These are phyloP conservation scores for Pyropia haitanensis DNA, from an alignment of 23 red algal species.

Conservation along the genomic window DNA sequence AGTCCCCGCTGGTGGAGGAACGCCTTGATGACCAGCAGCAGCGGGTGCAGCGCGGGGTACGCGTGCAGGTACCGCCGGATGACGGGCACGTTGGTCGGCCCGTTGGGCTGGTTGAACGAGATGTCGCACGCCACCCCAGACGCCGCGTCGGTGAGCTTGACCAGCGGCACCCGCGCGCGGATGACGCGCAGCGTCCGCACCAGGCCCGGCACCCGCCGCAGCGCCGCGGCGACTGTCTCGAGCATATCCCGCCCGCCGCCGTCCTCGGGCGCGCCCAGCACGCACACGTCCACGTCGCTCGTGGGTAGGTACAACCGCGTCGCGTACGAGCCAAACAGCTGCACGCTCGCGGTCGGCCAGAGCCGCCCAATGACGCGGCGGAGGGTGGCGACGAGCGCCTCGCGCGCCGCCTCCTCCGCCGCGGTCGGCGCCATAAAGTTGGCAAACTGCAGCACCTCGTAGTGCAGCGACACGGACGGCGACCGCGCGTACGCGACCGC, in stretches of 20 bases:
- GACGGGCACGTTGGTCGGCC: constrained; percentile 41
- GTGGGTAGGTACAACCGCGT: constrained; percentile 56
- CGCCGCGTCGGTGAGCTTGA: constrained; percentile 59
- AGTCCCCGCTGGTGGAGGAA: constrained; percentile 74
- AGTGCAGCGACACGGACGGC: constrained; percentile 54
- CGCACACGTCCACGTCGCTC: constrained; percentile 89
- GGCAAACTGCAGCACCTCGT: constrained; percentile 72
- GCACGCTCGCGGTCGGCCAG: constrained; percentile 44
- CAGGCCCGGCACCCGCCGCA: constrained; percentile 58
- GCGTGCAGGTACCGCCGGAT: constrained; percentile 53
- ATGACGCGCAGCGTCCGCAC: constrained; percentile 43
- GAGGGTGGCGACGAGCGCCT: constrained; percentile 27
- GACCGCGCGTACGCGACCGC: constrained; percentile 32
- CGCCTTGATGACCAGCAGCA: constrained; percentile 74
- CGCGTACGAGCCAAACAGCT: constrained; percentile 80
- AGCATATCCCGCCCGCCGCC: constrained; percentile 17
- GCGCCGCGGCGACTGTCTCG: constrained; percentile 47
- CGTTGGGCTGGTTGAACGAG: constrained; percentile 51
- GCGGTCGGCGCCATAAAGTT: constrained; percentile 58
- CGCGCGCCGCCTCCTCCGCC: constrained; percentile 22
- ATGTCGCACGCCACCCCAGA: constrained; percentile 79
- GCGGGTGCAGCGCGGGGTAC: constrained; percentile 60
- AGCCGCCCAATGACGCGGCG: constrained; percentile 40
- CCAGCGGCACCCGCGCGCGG: constrained; percentile 70
- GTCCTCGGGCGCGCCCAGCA: constrained; percentile 45